Base-by-base conservation (phyloP, 306 rosid species). In the Cucumis hystrix region DNA sequence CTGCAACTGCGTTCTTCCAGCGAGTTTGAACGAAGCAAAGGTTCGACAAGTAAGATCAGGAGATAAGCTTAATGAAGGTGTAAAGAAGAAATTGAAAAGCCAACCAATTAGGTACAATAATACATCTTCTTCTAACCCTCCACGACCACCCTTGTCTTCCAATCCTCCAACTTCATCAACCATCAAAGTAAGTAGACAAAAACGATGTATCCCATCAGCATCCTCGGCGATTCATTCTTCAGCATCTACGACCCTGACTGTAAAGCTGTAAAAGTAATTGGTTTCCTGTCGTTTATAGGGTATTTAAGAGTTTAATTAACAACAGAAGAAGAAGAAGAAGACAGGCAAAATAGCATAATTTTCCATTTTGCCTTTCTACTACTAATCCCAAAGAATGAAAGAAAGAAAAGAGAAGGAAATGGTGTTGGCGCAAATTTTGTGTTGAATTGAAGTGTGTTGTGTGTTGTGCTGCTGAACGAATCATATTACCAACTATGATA, bases 1-100 rank as follows among this genome's bases (percentile, higher is more conserved):
- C 62, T 92, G 99, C 93, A 96, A 92, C 63, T 96, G 99, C 39
- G 99, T 96, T 88, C 99, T 96, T 77, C 99, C 99, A 0, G 92
- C 96, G 20, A 96, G 92, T 58, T 82, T 96, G 64, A 89, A 88
- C 18, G 93, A 96, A 56, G 80, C 97, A 8, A 92, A 87, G 88
- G 86, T 96, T 83, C 85, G 84, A 6, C 90, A 81, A 76, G 89
- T 85, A 60, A 80, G 91, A 75, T 63, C 83, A 8, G 87, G 83
- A 47, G 83, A 78, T 13, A 84, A 58, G 70, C 79, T 79, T 74
- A 85, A 69, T 8, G 91, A 85, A 59, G 85, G 81, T 43, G 93
- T 87, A 16, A 92, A 85, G 87, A 88, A 83, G 93, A 92, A 88
- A 74, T 64, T 84, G 60, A 85, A 87, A 79, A 86, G 93, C 76